These are phyloP conservation scores for Hawksworthiomyces lignivorus DNA, from an alignment of 2,329 filamentous ascomycete species.

Conservation along the genomic window DNA sequence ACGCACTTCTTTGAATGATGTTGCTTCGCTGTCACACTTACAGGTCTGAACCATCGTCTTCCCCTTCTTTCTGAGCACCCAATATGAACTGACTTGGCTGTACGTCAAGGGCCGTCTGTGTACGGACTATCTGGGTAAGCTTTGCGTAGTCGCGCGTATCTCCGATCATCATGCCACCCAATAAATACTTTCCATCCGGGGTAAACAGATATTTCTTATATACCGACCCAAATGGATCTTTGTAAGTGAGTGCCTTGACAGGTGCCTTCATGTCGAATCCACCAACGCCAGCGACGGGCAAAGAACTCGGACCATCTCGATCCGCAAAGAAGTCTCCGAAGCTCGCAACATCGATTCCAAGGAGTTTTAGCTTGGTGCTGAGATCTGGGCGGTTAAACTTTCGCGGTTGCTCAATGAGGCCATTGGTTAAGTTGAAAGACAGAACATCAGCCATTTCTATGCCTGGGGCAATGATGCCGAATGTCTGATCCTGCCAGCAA, in stretches of 20 bases:
- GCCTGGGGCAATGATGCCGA: constrained; percentile 81
- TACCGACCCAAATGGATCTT: constrained; percentile 77
- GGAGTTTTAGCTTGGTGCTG: constrained; percentile 83
- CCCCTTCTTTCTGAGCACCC: constrained; percentile 64
- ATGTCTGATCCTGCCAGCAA: constrained; percentile 80
- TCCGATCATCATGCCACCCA: constrained; percentile 97
- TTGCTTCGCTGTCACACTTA: not conserved
- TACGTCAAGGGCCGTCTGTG: constrained; percentile 68
- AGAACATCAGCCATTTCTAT: constrained; percentile 91
- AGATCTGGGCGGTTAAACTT: constrained; percentile 76
- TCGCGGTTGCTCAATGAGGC: constrained; percentile 38
- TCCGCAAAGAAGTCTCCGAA: constrained; percentile 95
- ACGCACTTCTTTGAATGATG: too few species aligned
- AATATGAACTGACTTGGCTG: constrained; percentile 78
- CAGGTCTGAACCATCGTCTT: constrained; percentile 68
- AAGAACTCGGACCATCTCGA: constrained; percentile 66
- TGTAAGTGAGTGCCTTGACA: constrained; percentile 81
- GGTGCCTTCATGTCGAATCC: constrained; percentile 48
- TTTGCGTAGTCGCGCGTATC: constrained; percentile 89
- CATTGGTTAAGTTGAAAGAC: constrained; percentile 82
- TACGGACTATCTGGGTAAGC: constrained; percentile 78
- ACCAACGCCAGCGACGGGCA: constrained; percentile 40
- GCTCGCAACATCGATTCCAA: constrained; percentile 85
- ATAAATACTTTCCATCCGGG: constrained; percentile 76
- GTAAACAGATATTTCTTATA: constrained; percentile 96